These are phyloP conservation scores for Aurinia saxatilis DNA, from an alignment of 345 rosid genomes.

Conservation along the genomic window DNA sequence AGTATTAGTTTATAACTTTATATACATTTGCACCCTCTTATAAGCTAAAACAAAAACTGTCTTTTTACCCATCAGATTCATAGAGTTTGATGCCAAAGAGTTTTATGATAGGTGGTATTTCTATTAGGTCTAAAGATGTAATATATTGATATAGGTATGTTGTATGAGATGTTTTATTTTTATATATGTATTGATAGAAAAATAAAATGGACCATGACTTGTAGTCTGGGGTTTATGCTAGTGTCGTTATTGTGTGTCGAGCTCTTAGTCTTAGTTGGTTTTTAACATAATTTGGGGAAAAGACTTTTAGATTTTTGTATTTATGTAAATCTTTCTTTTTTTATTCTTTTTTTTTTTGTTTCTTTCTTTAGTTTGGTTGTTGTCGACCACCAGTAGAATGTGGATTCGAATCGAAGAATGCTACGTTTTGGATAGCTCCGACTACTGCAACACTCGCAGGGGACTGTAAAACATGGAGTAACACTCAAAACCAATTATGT, in stretches of 20 bases:
- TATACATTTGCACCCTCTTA: background rate
- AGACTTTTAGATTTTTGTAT: too few species aligned
- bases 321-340: background rate
- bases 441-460: background rate
- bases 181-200: too few species aligned
- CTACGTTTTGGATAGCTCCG: conserved; percentile 35
- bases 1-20: too few species aligned
- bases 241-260: too few species aligned
- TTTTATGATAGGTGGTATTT: too few species aligned
- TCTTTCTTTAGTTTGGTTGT: conserved; percentile 43
- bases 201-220: too few species aligned
- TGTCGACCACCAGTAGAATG: conserved; percentile 60
- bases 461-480: conserved; percentile 54
- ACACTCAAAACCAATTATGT: conserved; percentile 35
- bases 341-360: background rate
- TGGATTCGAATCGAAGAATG: conserved; percentile 38
- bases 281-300: too few species aligned
- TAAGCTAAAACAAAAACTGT: background rate
- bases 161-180: too few species aligned
- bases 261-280: too few species aligned
- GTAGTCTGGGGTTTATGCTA: too few species aligned
- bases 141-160: too few species aligned
- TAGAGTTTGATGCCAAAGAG: background rate
- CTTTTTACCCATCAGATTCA: background rate
- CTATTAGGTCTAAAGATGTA: background rate